Evolutionary conservation across 1,284 basidiomycete genomes (phyloP).

Genomic region (Caloboletus firmus): DNA sequence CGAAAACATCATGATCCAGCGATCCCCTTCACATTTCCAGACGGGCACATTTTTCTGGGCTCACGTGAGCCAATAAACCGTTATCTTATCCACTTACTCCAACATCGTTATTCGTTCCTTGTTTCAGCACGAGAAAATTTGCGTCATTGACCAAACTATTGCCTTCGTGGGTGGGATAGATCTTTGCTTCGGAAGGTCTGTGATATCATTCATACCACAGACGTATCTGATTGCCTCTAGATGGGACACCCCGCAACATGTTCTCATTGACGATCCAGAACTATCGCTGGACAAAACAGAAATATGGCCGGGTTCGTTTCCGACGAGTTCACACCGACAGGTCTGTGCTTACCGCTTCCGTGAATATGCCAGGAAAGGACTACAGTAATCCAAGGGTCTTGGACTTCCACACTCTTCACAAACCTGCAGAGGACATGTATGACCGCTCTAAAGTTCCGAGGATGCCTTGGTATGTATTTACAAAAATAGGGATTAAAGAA

Average conservation of each 20-base stretch:
- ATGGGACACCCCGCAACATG: slow-evolving; percentile 96
- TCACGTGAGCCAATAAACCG: slow-evolving; percentile 57
- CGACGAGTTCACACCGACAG: not conserved
- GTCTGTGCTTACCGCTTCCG: not conserved
- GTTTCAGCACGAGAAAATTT: slow-evolving; percentile 91
- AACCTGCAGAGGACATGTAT: slow-evolving; percentile 94
- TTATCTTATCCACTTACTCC: slow-evolving; percentile 4
- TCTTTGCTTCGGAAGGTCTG: slow-evolving; percentile 83
- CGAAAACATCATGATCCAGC: slow-evolving; percentile 94
- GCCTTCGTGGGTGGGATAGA: slow-evolving; percentile 99
- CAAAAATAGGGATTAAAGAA: not conserved
- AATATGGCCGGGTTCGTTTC: slow-evolving; percentile 77
- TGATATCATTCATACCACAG: not conserved
- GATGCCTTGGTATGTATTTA: slow-evolving; percentile 86
- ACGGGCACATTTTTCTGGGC: slow-evolving; percentile 99
- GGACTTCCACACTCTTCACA: slow-evolving; percentile 88
- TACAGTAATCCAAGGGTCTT: slow-evolving; percentile 89
- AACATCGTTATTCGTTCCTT: not conserved
- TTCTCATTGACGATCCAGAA: slow-evolving; percentile 82
- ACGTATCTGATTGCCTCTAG: slow-evolving; percentile 39
- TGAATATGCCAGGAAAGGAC: slow-evolving; percentile 68
- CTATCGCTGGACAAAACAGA: slow-evolving; percentile 56
- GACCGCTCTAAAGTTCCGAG: slow-evolving; percentile 86
- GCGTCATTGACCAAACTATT: slow-evolving; percentile 96
- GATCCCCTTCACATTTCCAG: slow-evolving; percentile 96